These are phyloP conservation scores for Aspergillus piperis DNA, from an alignment of 2,329 filamentous ascomycete genomes.

Conservation along the genomic window DNA sequence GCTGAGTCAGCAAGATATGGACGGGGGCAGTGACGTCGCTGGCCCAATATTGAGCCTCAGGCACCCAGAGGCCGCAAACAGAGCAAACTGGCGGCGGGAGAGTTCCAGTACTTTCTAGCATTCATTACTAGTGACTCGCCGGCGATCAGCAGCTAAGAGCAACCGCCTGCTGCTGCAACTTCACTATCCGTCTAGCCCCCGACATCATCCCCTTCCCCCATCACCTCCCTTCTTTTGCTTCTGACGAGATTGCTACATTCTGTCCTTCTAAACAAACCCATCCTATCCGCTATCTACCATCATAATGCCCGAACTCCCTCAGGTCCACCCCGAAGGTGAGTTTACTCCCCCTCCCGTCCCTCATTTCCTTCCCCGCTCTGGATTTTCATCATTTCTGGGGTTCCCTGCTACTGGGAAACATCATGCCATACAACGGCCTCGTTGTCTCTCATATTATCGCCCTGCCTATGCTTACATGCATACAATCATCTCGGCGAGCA, in stretches of 20 bases:
- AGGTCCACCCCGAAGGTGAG: conserved; percentile 51
- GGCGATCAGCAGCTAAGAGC: conserved; percentile 28
- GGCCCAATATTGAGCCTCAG: conserved; percentile 20
- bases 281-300: conserved; percentile 8
- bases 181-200: conserved; percentile 17
- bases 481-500: neutral
- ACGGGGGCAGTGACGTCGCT: conserved; percentile 12
- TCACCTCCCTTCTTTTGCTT: conserved; percentile 12
- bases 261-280: conserved; percentile 2
- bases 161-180: conserved; percentile 20
- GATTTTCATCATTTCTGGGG: conserved; percentile 10
- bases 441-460: neutral
- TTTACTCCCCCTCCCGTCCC: conserved; percentile 18
- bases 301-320: conserved; percentile 32
- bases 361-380: conserved; percentile 34
- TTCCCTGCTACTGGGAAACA: conserved; percentile 11
- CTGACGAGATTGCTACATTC: conserved; percentile 7
- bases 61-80: conserved; percentile 31
- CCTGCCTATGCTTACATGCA: conserved; percentile 8
- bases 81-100: conserved; percentile 32
- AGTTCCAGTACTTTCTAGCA: conserved; percentile 48
- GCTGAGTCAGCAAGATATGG: neutral
- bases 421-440: conserved; percentile 5
- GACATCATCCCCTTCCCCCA: conserved; percentile 9
- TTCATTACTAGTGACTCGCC: neutral